Evolutionary conservation across 495 filamentous ascomycete genomes (phyloP).

Genomic region (Hypoxylon fuscum): DNA sequence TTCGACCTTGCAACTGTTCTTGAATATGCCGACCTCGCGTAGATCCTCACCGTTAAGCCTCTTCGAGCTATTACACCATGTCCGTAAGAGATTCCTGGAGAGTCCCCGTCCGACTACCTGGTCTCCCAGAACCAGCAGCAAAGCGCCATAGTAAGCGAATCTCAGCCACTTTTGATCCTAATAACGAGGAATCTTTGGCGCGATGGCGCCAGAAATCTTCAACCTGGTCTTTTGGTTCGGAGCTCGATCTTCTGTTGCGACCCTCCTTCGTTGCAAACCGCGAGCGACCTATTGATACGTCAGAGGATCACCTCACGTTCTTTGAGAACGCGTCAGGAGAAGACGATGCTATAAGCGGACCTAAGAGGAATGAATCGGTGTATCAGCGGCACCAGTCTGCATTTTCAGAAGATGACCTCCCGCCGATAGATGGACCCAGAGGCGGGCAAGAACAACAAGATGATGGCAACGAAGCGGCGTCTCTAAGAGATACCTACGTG

Average conservation of each 20-base stretch:
- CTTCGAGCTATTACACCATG: background rate
- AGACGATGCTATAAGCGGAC: background rate
- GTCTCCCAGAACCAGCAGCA: background rate
- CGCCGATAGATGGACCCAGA: background rate
- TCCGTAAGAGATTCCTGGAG: background rate
- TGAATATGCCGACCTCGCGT: background rate
- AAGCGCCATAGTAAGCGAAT: background rate
- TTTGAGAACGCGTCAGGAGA: background rate
- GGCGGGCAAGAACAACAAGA: background rate
- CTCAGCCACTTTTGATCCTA: background rate
- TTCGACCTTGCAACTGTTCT: too few relatives aligned
- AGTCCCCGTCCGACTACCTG: background rate
- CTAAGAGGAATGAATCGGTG: background rate
- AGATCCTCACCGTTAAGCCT: background rate
- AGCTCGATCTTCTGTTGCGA: background rate
- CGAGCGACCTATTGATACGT: background rate
- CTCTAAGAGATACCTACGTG: background rate
- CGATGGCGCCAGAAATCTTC: background rate
- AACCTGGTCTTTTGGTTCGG: background rate
- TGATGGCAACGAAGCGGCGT: background rate
- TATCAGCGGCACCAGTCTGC: background rate
- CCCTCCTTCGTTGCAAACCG: background rate
- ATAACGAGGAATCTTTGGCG: background rate
- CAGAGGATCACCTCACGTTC: background rate
- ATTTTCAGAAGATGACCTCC: background rate